Conservation (phyloP, 2,329 filamentous ascomycete genomes). For the Colletotrichum lini region DNA sequence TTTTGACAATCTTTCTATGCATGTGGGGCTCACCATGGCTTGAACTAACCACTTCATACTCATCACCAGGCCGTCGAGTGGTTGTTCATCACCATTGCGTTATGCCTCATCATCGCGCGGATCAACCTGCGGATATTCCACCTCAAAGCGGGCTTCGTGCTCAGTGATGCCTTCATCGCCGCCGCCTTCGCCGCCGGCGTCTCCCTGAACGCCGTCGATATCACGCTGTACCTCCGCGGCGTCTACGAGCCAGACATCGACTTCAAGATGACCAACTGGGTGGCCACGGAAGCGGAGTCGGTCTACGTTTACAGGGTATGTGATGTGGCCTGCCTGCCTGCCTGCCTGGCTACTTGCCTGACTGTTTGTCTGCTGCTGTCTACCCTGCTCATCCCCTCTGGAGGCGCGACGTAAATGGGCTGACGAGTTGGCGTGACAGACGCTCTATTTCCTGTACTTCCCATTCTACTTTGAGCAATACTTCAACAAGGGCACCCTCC, state of each 20-base stretch:
- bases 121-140: not conserved
- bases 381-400: not conserved
- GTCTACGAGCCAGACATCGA: not conserved
- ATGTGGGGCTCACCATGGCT: too few relatives aligned
- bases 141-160: not conserved
- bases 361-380: not conserved
- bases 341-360: too few relatives aligned
- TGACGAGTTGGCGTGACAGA: not conserved
- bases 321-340: not conserved
- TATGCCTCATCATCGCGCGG: not conserved
- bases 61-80: not conserved
- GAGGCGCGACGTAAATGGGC: not conserved
- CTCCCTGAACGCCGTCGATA: not conserved
- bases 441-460: not conserved
- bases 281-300: not conserved
- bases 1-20: too few relatives aligned
- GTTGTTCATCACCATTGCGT: not conserved
- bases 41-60: not conserved
- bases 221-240: not conserved
- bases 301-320: not conserved
- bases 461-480: slow-evolving; percentile 1
- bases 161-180: slow-evolving; percentile 9
- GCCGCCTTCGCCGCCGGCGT: not conserved
- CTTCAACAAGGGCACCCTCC: slow-evolving; percentile 6
- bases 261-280: slow-evolving; percentile 2